Conservation (phyloP, 192 early-diverging fungal genomes). For the Coemansia sp. region DNA sequence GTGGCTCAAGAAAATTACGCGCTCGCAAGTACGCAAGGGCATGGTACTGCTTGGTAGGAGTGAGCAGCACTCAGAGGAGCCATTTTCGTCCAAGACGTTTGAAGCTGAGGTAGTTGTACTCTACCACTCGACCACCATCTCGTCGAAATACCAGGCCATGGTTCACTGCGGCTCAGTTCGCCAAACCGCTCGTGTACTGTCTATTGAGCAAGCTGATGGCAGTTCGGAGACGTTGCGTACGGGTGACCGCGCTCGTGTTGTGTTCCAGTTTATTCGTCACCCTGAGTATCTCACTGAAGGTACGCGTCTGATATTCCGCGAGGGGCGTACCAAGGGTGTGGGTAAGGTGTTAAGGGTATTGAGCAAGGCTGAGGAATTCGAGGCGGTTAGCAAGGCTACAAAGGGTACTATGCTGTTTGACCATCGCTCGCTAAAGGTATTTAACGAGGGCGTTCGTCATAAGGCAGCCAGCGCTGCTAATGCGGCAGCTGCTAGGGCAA, state of each 20-base stretch:
- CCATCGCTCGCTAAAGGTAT: conserved; percentile 20
- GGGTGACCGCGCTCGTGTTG: conserved; percentile 80
- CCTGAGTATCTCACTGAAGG: conserved; percentile 72
- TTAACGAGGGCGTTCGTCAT: conserved; percentile 30
- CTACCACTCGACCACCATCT: conserved; percentile 92
- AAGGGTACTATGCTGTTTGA: conserved; percentile 41
- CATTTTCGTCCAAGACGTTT: conserved; percentile 62
- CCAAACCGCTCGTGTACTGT: conserved; percentile 85
- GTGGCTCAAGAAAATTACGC: conserved; percentile 83
- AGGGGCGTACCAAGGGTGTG: conserved; percentile 87
- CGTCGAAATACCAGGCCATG: conserved; percentile 93
- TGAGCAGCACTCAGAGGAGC: conserved; percentile 15
- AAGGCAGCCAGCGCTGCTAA: neutral
- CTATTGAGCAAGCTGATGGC: conserved; percentile 29
- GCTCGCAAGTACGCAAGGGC: conserved; percentile 78
- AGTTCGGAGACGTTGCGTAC: conserved; percentile 72
- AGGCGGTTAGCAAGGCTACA: conserved; percentile 17
- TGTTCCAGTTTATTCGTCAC: conserved; percentile 80
- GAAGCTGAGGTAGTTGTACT: conserved; percentile 93
- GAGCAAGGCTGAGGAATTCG: conserved; percentile 29
- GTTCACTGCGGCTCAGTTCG: conserved; percentile 86
- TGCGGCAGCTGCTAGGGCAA: neutral
- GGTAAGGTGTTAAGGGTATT: conserved; percentile 73
- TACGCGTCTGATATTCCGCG: conserved; percentile 71
- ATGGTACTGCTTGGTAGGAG: conserved; percentile 45